Evolutionary conservation across 495 filamentous ascomycete genomes (phyloP).

Genomic region (Annulohypoxylon nitens): DNA sequence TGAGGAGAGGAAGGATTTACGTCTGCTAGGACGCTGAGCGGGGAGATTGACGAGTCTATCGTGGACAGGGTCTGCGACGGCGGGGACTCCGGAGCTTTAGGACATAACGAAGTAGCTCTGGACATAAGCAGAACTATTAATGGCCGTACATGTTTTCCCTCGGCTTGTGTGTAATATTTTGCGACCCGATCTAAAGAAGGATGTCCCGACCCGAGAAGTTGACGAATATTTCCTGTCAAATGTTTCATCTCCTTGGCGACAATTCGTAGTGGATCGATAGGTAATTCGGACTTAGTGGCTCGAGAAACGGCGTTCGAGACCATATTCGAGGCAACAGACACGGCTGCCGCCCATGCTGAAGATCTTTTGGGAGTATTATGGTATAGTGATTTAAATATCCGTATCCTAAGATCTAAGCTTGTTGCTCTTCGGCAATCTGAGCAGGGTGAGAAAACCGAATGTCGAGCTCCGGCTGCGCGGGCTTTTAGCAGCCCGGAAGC

Average conservation of each 20-base stretch:
- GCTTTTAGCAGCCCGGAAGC: conserved; percentile 54
- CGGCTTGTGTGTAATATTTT: conserved; percentile 97
- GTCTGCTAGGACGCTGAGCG: conserved; percentile 80
- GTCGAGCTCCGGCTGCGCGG: conserved; percentile 36
- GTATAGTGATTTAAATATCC: conserved; percentile 52
- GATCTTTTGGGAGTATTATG: conserved; percentile 55
- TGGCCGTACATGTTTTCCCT: conserved; percentile 96
- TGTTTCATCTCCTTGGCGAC: conserved; percentile 97
- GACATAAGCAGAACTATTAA: conserved; percentile 97
- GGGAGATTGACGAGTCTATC: conserved; percentile 84
- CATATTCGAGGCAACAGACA: conserved; percentile 81
- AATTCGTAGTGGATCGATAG: conserved; percentile 80
- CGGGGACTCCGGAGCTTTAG: conserved; percentile 67
- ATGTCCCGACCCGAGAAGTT: conserved; percentile 90
- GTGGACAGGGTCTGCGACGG: conserved; percentile 54
- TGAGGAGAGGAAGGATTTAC: conserved; percentile 75
- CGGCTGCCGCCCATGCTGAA: conserved; percentile 69
- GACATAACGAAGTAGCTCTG: conserved; percentile 83
- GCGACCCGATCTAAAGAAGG: conserved; percentile 93
- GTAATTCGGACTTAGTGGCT: conserved; percentile 68
- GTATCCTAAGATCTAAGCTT: conserved; percentile 52
- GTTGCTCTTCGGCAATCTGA: conserved; percentile 54
- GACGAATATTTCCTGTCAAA: conserved; percentile 86
- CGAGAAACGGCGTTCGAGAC: conserved; percentile 76
- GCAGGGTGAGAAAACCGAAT: conserved; percentile 50